Conservation (phyloP, 495 filamentous ascomycete species). For the Annulohypoxylon bovei region DNA sequence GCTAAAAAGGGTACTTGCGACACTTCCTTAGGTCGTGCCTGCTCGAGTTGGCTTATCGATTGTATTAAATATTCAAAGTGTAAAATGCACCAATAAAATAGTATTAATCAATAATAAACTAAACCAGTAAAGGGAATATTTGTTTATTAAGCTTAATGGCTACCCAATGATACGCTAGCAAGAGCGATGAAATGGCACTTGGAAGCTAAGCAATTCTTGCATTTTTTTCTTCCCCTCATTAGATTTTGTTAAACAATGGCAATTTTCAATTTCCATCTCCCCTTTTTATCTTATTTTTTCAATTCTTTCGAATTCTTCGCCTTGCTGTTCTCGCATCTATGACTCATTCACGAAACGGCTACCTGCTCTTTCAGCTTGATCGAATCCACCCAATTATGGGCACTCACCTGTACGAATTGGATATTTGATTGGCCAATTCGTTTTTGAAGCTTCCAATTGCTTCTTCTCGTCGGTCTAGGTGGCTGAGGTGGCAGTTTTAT, state of each 20-base stretch:
- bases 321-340: conserved; percentile 32
- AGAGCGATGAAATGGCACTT: neutral
- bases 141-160: neutral
- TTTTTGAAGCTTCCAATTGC: conserved; percentile 18
- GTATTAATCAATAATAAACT: neutral
- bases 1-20: conserved; percentile 8
- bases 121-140: conserved; percentile 8
- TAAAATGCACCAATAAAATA: neutral
- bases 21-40: neutral
- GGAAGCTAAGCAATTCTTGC: neutral
- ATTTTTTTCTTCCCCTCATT: conserved; percentile 12
- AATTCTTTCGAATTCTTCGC: conserved; percentile 31
- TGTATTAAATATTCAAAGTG: neutral
- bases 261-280: conserved; percentile 1
- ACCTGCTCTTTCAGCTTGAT: conserved; percentile 38
- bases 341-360: conserved; percentile 33
- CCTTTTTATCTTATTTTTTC: neutral
- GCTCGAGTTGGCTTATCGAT: conserved; percentile 16
- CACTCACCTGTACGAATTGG: conserved; percentile 30
- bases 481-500: conserved; percentile 31
- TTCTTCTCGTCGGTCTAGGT: conserved; percentile 18
- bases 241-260: conserved; percentile 14
- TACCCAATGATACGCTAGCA: conserved; percentile 5
- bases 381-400: conserved; percentile 37
- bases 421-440: conserved; percentile 44